phyloP scores from a whole-genome alignment of 805 yeast genomes.

The Cyberlindnera mississippiensis region DNA sequence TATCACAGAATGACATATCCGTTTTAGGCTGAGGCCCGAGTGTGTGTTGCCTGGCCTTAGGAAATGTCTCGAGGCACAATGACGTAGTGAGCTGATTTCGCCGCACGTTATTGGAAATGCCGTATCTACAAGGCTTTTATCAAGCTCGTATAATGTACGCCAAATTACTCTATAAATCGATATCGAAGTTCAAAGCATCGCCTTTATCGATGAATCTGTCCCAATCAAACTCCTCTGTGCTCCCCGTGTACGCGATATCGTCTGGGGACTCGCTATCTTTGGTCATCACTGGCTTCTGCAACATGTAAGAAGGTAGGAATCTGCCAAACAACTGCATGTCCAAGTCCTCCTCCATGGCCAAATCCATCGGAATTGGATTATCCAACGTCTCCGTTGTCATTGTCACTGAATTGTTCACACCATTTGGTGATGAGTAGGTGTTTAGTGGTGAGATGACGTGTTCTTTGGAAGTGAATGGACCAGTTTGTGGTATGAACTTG shows the following conservation, averaged over 20 bases:
- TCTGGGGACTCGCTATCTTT: conserved; percentile 9
- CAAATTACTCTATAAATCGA: no score
- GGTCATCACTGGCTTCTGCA: conserved; percentile 20
- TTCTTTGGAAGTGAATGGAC: conserved; percentile 7
- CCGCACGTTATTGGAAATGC: no score
- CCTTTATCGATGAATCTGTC: conserved; percentile 25
- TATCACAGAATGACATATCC: no score
- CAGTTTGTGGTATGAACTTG: conserved; percentile 7
- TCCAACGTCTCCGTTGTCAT: conserved; percentile 12
- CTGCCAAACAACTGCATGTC: conserved; percentile 82
- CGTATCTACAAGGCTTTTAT: no score
- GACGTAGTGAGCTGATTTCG: no score
- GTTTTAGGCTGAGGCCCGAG: no score
- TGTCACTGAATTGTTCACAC: conserved; percentile 16
- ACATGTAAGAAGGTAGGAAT: conserved; percentile 78
- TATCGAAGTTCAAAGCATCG: conserved; percentile 16
- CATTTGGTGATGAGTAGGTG: conserved; percentile 13
- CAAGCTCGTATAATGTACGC: no score
- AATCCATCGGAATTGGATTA: no score
- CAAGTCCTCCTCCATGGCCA: conserved; percentile 48
- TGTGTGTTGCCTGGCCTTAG: no score
- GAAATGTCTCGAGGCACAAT: no score
- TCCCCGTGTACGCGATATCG: background rate
- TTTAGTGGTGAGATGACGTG: conserved; percentile 12
- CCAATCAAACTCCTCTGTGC: conserved; percentile 25